A percentile compares a stretch with the other conserved stretches of the same genome.
phyloP scores from a whole-genome alignment of 176 grass and related monocot species.

The Areca catechu region DNA sequence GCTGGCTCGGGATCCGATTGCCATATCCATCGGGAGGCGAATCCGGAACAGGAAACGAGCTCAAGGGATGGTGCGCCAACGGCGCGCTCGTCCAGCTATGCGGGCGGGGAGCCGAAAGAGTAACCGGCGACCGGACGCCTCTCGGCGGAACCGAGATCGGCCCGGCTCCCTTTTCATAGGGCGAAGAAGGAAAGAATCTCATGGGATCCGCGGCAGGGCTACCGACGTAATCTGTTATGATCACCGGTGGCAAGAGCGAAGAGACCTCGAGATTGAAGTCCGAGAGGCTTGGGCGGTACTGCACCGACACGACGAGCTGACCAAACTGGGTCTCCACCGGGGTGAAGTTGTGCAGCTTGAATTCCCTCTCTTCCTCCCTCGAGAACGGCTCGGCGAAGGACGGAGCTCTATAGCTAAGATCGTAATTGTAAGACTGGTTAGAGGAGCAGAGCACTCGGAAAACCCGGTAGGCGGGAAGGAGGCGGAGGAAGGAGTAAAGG shows the following conservation, averaged over 20 bases:
- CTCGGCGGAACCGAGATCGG: slow-evolving; percentile 10
- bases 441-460: slow-evolving; percentile 63
- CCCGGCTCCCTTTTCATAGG: slow-evolving; percentile 30
- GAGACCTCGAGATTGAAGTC: slow-evolving; percentile 71
- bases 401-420: slow-evolving; percentile 49
- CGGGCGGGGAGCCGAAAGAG: slow-evolving; percentile 23
- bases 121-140: neutral
- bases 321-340: slow-evolving; percentile 76
- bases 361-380: slow-evolving; percentile 45
- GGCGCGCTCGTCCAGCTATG: slow-evolving; percentile 44
- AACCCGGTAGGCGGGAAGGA: slow-evolving; percentile 63
- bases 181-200: slow-evolving; percentile 61
- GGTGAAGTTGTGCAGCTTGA: slow-evolving; percentile 40
- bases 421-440: slow-evolving; percentile 79
- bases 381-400: slow-evolving; percentile 71
- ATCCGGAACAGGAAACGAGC: slow-evolving; percentile 1
- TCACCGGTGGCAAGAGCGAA: slow-evolving; percentile 42
- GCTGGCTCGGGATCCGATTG: neutral
- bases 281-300: slow-evolving; percentile 51
- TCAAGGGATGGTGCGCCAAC: slow-evolving; percentile 33
- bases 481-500: slow-evolving; percentile 43
- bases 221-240: slow-evolving; percentile 70
- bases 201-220: slow-evolving; percentile 65
- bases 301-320: slow-evolving; percentile 60
- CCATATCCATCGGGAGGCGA: neutral